Base-by-base conservation (phyloP, 1,284 basidiomycete species). In the Phylloboletellus chloephorus region DNA sequence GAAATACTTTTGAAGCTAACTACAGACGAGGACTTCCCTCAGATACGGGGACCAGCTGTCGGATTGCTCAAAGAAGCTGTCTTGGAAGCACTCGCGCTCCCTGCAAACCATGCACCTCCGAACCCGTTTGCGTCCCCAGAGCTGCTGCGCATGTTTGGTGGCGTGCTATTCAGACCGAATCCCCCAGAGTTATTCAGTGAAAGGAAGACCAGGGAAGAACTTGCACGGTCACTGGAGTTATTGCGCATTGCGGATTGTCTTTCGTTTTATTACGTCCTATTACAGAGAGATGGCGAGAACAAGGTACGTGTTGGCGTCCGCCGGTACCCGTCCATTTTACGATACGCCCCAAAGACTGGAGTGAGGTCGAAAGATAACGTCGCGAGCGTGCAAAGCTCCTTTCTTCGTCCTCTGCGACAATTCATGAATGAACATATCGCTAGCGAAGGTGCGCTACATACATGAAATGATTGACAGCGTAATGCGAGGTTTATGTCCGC, bases 41-140 rank as follows among this genome's bases (percentile, higher is more conserved):
- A 80, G 51, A 79, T 87, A 70, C 69, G 77, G 7, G 72, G 76
- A 0, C 79, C 83, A 0, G 73, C 78, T 0, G 67, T 87, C 2
- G 78, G 79, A 0, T 64, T 87, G 5, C 67, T 84, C 3, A 84
- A 81, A 56, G 81, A 85, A 40, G 73, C 76, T 1, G 63, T 79
- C 1, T 57, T 87, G 5, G 70, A 78, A 38, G 74, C 68, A 1
- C 59, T 85, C 8, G 46, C 35, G 7, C 37, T 49, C 11, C 51
- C 61, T 11, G n/a, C 31, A 7, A 31, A 41, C 8, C 31, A 30
- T 11, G 32, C 31, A 38, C 16, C 43, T 34, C 32, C 28, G 26
- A 60, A 54, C 10, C 37, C 41, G 3, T 61, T 60, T 17, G 58
- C 44, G 0, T 64, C 58, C 13, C 39, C 46, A 6, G 45, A 60